These are phyloP conservation scores for Davidsoniella neocaledoniae DNA, from an alignment of 2,329 filamentous ascomycete species.

Conservation along the genomic window DNA sequence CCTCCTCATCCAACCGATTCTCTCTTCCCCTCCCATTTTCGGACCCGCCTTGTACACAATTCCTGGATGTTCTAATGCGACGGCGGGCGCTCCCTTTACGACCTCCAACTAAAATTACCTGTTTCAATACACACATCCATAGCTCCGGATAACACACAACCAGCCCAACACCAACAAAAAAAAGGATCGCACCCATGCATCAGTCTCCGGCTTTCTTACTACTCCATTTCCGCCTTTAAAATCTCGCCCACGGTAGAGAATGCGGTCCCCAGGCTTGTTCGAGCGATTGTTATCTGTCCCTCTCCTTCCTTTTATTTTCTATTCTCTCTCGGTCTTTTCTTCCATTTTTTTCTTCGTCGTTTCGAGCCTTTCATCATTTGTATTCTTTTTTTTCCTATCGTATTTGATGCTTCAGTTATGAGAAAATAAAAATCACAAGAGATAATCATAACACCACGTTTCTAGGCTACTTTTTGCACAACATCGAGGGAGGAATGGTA, in stretches of 20 bases:
- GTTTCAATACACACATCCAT: slow-evolving; percentile 9
- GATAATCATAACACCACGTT: not conserved
- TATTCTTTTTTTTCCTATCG: slow-evolving; percentile 4
- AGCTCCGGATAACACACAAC: too few relatives aligned
- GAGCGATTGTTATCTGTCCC: slow-evolving; percentile 1
- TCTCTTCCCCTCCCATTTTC: slow-evolving; percentile 3
- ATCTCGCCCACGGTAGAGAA: slow-evolving; percentile 6
- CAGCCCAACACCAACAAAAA: not conserved
- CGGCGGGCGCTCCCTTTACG: slow-evolving; percentile 8
- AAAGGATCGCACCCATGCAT: not conserved
- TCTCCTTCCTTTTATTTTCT: slow-evolving; percentile 2
- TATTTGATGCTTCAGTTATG: not conserved
- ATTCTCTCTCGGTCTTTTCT: not conserved
- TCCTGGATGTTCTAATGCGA: slow-evolving; percentile 8
- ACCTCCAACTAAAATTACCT: slow-evolving; percentile 9
- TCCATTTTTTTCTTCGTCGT: slow-evolving; percentile 1
- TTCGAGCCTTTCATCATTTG: not conserved
- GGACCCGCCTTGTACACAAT: slow-evolving; percentile 10
- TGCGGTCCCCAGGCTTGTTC: slow-evolving; percentile 7
- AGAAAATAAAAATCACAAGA: not conserved
- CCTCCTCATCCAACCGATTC: not conserved
- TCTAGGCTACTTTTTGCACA: too few relatives aligned
- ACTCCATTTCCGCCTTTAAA: not conserved
- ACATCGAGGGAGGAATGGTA: too few relatives aligned
- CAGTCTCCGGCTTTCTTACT: not conserved